A percentile compares a stretch with the other conserved stretches of the same genome.
These are phyloP conservation scores for Exophiala mesophila DNA, from an alignment of 2,329 filamentous ascomycete genomes.

Conservation along the genomic window DNA sequence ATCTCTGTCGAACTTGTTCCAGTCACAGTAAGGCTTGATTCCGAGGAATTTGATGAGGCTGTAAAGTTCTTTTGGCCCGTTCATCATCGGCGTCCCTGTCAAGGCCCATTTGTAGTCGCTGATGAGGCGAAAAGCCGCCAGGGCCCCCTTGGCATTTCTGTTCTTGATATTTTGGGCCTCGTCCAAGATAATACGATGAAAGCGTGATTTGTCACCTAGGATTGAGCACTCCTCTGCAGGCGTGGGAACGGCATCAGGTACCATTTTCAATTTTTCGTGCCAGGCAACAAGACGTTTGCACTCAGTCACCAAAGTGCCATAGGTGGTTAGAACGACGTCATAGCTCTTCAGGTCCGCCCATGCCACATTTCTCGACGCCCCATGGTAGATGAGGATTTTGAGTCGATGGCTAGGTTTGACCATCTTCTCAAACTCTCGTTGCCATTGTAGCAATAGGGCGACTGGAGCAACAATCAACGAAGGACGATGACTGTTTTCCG, in stretches of 20 bases:
- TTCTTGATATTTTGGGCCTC: conserved; percentile 83
- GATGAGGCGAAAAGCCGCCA: conserved; percentile 55
- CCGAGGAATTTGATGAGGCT: conserved; percentile 71
- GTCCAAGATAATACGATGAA: conserved; percentile 69
- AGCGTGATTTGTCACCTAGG: conserved; percentile 56
- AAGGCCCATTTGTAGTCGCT: conserved; percentile 66
- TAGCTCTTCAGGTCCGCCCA: conserved; percentile 60
- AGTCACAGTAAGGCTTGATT: conserved; percentile 68
- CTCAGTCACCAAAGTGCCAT: conserved; percentile 65
- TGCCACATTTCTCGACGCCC: conserved; percentile 49
- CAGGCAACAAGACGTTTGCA: conserved; percentile 56
- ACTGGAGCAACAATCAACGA: conserved; percentile 80
- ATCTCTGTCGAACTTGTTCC: conserved; percentile 54
- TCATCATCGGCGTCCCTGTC: conserved; percentile 86
- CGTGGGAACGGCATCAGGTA: conserved; percentile 36
- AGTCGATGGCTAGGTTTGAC: conserved; percentile 56
- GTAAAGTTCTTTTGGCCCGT: conserved; percentile 70
- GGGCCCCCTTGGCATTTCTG: conserved; percentile 56
- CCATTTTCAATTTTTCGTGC: conserved; percentile 46
- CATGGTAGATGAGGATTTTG: conserved; percentile 65
- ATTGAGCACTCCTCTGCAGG: conserved; percentile 48
- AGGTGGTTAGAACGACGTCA: conserved; percentile 76
- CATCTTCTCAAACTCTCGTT: conserved; percentile 69
- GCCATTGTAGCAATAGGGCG: conserved; percentile 77
- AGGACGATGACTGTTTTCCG: conserved; percentile 58